Base-by-base conservation (phyloP, 495 filamentous ascomycete genomes). In the Penicillium diatomitis region DNA sequence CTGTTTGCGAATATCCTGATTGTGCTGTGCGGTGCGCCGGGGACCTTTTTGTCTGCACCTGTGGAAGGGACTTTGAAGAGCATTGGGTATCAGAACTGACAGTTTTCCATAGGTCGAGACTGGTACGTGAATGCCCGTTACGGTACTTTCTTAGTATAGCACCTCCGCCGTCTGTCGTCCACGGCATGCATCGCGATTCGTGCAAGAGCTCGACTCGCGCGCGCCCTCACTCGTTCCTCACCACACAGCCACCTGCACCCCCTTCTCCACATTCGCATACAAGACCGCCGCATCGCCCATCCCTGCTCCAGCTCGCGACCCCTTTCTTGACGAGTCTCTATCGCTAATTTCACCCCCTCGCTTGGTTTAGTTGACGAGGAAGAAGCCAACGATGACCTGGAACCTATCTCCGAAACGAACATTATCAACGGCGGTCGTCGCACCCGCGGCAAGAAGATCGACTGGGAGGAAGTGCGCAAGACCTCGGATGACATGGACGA, bases 321-420 rank as follows among this genome's bases (percentile, higher is more conserved):
- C 20, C 20, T 20, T 20, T 20, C 20, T 20, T 20, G 20, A 20
- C 20, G 2, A 20, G 20, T 20, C 20, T 20, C 20, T 20, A 20
- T 20, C 20, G 20, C 20, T 20, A 20, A 20, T 2, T 20, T 20
- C 20, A 20, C 20, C 20, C 20, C 20, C 20, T 20, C 20, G 20
- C 20, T 20, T 20, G 20, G 2, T 20, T 20, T 20, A 20, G 20
- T 20, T 20, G 66, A 70, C 49, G 83, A 80, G 8, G 80, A 81
- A 38, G 85, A 85, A 3, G 85, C 86, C 8, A 86, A 83, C 7
- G 88, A 92, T 57, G 83, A 87, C 68, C 81, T 96, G 72, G 86
- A 90, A 64, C 90, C 89, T 65, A 94, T 97, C 65, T 88, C 94
- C 63, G 68, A 78, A 35, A 76, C 79, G 55, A 96, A 96, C 76